Percentiles rank a stretch among this genome's conserved stretches.
Conservation (phyloP, 2,329 filamentous ascomycete species). For the Myriosclerotinia scirpicola region DNA sequence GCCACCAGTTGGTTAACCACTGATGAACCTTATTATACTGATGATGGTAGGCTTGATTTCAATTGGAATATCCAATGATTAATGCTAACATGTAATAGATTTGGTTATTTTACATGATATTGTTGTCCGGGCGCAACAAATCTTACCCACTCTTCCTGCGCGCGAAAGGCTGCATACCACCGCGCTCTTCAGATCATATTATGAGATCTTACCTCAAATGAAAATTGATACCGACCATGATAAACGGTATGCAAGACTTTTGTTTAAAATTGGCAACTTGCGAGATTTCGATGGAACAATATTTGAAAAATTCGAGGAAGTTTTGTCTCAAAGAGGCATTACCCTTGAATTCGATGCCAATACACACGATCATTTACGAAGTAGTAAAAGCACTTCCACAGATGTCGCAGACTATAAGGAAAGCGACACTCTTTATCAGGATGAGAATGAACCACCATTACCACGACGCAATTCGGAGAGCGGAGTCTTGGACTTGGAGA, state of each 20-base stretch:
- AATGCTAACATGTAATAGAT: slow-evolving; percentile 51
- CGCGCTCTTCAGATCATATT: slow-evolving; percentile 79
- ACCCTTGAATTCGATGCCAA: slow-evolving; percentile 60
- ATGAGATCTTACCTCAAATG: slow-evolving; percentile 69
- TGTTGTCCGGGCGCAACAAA: slow-evolving; percentile 67
- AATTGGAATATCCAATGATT: slow-evolving; percentile 13
- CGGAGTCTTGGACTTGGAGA: slow-evolving; percentile 35
- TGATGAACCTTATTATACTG: slow-evolving; percentile 54
- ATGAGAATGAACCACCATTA: slow-evolving; percentile 27
- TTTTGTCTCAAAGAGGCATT: slow-evolving; percentile 70
- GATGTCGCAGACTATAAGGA: slow-evolving; percentile 20
- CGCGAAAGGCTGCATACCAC: slow-evolving; percentile 67
- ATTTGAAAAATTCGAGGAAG: slow-evolving; percentile 66
- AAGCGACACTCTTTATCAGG: slow-evolving; percentile 26
- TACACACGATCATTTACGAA: slow-evolving; percentile 23
- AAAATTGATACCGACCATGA: slow-evolving; percentile 72
- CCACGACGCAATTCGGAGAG: slow-evolving; percentile 41
- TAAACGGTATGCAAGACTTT: slow-evolving; percentile 71
- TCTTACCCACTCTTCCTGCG: slow-evolving; percentile 57
- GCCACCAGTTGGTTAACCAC: slow-evolving; percentile 21
- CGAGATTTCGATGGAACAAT: slow-evolving; percentile 55
- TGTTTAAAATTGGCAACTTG: slow-evolving; percentile 75
- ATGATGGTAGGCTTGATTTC: slow-evolving; percentile 52
- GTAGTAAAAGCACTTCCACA: slow-evolving; percentile 6
- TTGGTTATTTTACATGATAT: slow-evolving; percentile 77